These are phyloP conservation scores for Ogataea naganishii DNA, from an alignment of 805 yeast species.

Conservation along the genomic window DNA sequence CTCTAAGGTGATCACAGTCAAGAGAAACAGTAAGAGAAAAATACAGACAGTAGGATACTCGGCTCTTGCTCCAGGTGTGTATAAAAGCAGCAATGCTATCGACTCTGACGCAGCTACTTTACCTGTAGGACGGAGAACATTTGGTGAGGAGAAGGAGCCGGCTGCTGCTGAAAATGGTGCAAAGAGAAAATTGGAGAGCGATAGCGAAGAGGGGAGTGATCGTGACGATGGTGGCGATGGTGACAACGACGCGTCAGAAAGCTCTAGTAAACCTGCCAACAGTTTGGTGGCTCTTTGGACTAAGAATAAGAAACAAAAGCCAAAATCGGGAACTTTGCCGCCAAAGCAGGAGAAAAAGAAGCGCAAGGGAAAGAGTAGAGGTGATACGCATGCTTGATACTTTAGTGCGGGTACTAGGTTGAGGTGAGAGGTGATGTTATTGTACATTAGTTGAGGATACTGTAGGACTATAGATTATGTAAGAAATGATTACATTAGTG, in stretches of 20 bases:
- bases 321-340: constrained; percentile 8
- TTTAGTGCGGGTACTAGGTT: constrained; percentile 2
- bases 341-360: constrained; percentile 3
- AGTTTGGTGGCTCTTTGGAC: constrained; percentile 9
- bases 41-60: constrained; percentile 21
- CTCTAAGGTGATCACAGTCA: constrained; percentile 16
- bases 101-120: constrained; percentile 1
- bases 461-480: constrained; percentile 2
- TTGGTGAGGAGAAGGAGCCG: constrained; percentile 18
- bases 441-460: background rate
- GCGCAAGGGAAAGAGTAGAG: constrained; percentile 6
- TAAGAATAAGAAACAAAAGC: constrained; percentile 3
- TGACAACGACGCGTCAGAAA: constrained; percentile 8
- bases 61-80: constrained; percentile 10
- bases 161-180: constrained; percentile 2
- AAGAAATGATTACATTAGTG: no score
- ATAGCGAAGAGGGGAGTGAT: constrained; percentile 3
- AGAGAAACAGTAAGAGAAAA: constrained; percentile 8
- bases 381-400: constrained; percentile 9
- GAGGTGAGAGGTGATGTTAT: constrained; percentile 1
- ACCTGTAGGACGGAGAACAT: constrained; percentile 19
- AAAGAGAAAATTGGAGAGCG: constrained; percentile 4
- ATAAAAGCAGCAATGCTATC: background rate
- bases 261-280: constrained; percentile 4
- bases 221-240: constrained; percentile 12